Evolutionary conservation across 106 monocot genomes (phyloP).

Genomic region (Alisma plantagoaquatica): DNA sequence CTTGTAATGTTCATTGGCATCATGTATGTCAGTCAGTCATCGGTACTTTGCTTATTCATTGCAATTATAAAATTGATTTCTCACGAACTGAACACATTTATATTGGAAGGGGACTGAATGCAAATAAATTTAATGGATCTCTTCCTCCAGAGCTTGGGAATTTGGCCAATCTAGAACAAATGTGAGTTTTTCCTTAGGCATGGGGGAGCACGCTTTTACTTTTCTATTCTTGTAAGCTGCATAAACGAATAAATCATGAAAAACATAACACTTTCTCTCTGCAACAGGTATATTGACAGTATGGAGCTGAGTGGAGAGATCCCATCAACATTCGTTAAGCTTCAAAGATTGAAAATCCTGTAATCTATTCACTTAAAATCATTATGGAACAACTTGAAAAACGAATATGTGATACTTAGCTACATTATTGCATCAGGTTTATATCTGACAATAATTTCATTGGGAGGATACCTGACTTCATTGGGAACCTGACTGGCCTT

Average conservation of each 20-base stretch:
- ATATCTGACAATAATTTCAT: conserved; percentile 62
- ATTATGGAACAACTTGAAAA: too few species aligned
- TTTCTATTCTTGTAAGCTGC: too few species aligned
- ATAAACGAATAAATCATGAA: too few species aligned
- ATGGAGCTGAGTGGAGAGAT: conserved; percentile 6
- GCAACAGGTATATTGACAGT: conserved; percentile 15
- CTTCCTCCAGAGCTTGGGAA: conserved; percentile 6
- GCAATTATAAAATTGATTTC: too few species aligned
- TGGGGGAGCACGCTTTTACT: too few species aligned
- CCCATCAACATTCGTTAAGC: conserved; percentile 5
- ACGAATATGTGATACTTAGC: too few species aligned
- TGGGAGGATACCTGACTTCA: conserved; percentile 59
- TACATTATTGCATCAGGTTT: conserved; percentile 24
- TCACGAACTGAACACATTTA: too few species aligned
- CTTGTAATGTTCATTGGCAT: too few species aligned
- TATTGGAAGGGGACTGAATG: conserved; percentile 3
- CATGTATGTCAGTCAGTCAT: too few species aligned
- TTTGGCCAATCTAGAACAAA: conserved; percentile 2
- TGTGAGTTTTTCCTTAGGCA: conserved; percentile 1
- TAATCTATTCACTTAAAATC: not conserved
- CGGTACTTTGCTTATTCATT: too few species aligned
- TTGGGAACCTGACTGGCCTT: conserved; percentile 39
- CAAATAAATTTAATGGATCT: conserved; percentile 3
- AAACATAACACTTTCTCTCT: not conserved
- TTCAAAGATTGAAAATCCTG: conserved; percentile 5